Percentiles rank a stretch among this genome's conserved stretches.
Evolutionary conservation across 805 yeast genomes (phyloP).

Genomic region (Kregervanrija delftensis): DNA sequence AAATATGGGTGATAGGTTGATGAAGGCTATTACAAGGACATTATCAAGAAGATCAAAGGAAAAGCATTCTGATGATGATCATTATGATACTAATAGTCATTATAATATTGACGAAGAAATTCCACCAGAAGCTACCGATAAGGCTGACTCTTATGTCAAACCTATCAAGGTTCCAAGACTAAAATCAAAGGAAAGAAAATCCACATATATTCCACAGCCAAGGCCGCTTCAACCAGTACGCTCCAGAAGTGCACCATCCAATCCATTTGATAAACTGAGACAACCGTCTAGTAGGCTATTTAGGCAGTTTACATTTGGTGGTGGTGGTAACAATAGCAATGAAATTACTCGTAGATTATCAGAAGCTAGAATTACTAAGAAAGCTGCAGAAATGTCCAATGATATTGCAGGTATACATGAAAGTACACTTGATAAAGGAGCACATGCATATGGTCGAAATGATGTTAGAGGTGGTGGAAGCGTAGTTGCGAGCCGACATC

Average conservation of each 20-base stretch:
- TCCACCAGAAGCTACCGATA: neutral
- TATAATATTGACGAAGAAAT: too few species aligned
- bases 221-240: neutral
- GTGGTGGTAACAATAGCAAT: conserved; percentile 23
- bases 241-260: neutral
- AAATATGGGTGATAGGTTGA: conserved; percentile 17
- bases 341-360: conserved; percentile 28
- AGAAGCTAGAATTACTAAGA: conserved; percentile 32
- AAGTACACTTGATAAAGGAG: conserved; percentile 7
- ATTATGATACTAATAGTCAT: too few species aligned
- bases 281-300: conserved; percentile 11
- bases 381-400: conserved; percentile 37
- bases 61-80: too few species aligned
- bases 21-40: conserved; percentile 17
- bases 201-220: too few species aligned
- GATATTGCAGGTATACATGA: conserved; percentile 38
- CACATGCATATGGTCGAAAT: neutral
- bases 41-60: conserved; percentile 5
- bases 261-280: neutral
- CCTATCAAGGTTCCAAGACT: neutral
- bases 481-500: too few species aligned
- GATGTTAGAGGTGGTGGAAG: too few species aligned
- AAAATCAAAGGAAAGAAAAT: too few species aligned
- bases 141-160: neutral
- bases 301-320: conserved; percentile 25